These are phyloP conservation scores for Corinectria fuckeliana DNA, from an alignment of 2,329 filamentous ascomycete genomes.

Conservation along the genomic window DNA sequence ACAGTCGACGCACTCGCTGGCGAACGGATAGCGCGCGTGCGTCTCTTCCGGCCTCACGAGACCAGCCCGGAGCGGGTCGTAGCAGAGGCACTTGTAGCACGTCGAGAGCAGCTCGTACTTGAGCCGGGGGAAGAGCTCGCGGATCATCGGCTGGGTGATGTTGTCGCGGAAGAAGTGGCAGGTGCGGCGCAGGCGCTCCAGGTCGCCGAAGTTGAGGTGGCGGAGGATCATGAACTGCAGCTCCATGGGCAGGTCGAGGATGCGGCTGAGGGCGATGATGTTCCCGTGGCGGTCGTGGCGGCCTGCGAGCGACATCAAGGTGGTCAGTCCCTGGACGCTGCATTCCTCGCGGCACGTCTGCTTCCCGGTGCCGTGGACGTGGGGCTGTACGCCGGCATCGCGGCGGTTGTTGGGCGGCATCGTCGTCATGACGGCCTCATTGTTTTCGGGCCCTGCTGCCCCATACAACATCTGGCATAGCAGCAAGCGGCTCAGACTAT, in stretches of 20 bases:
- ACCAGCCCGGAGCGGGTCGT: conserved; percentile 38
- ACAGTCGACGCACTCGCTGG: conserved; percentile 50
- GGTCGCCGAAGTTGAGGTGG: conserved; percentile 50
- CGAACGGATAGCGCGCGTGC: conserved; percentile 46
- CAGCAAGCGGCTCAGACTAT: conserved; percentile 4
- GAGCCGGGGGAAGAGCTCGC: conserved; percentile 45
- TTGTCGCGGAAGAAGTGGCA: conserved; percentile 46
- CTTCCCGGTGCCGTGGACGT: neutral
- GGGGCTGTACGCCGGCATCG: neutral
- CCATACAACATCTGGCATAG: conserved; percentile 5
- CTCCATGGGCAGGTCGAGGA: conserved; percentile 50
- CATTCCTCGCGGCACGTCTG: neutral
- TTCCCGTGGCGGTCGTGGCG: conserved; percentile 5
- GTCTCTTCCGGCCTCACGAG: conserved; percentile 43
- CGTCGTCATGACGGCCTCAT: neutral
- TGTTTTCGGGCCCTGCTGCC: neutral
- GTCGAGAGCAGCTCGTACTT: conserved; percentile 43
- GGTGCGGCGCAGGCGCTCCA: conserved; percentile 51
- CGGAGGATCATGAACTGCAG: conserved; percentile 50
- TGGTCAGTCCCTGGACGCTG: conserved; percentile 10
- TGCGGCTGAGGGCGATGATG: conserved; percentile 6
- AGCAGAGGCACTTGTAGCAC: conserved; percentile 49
- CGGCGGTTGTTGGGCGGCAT: neutral
- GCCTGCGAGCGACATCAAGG: conserved; percentile 11
- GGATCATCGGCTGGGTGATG: conserved; percentile 45